phyloP scores from a whole-genome alignment of 352 stramenopile species.

The Globisporangium polare region DNA sequence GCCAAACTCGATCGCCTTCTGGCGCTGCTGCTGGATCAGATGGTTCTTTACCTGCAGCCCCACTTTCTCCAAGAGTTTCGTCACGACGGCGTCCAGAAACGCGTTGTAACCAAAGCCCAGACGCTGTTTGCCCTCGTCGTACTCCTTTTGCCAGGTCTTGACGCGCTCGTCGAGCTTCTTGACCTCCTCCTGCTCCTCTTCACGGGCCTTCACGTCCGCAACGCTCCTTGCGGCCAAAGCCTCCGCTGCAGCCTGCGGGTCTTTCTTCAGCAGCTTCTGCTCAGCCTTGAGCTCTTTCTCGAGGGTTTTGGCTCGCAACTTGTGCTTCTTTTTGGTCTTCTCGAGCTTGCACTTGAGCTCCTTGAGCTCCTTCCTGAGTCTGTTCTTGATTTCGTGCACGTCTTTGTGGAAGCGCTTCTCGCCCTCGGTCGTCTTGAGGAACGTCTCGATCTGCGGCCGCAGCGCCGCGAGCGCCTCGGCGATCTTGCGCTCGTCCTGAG shows the following conservation, averaged over 20 bases:
- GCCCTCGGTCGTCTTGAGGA: constrained; percentile 49
- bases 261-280: constrained; percentile 19
- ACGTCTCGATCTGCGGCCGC: constrained; percentile 52
- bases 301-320: constrained; percentile 18
- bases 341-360: constrained; percentile 38
- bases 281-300: constrained; percentile 19
- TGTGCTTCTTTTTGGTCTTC: constrained; percentile 23
- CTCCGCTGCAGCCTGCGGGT: background rate
- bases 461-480: constrained; percentile 40
- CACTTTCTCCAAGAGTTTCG: constrained; percentile 46
- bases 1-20: constrained; percentile 54
- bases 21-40: constrained; percentile 55
- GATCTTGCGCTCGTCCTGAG: constrained; percentile 44
- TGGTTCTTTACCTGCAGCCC: constrained; percentile 44
- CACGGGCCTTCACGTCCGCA: constrained; percentile 30
- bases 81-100: constrained; percentile 61
- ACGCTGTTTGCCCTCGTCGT: constrained; percentile 34
- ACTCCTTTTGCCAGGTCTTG: constrained; percentile 33
- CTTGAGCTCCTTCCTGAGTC: constrained; percentile 34
- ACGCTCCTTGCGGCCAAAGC: constrained; percentile 20
- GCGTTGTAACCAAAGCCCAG: constrained; percentile 47
- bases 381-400: constrained; percentile 39
- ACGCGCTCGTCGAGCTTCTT: constrained; percentile 38
- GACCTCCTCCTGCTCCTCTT: constrained; percentile 33
- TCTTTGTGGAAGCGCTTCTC: constrained; percentile 67